A percentile compares a stretch with the other conserved stretches of the same genome.
These are phyloP conservation scores for Calonectria leucothoes DNA, from an alignment of 2,329 filamentous ascomycete species.

Conservation along the genomic window DNA sequence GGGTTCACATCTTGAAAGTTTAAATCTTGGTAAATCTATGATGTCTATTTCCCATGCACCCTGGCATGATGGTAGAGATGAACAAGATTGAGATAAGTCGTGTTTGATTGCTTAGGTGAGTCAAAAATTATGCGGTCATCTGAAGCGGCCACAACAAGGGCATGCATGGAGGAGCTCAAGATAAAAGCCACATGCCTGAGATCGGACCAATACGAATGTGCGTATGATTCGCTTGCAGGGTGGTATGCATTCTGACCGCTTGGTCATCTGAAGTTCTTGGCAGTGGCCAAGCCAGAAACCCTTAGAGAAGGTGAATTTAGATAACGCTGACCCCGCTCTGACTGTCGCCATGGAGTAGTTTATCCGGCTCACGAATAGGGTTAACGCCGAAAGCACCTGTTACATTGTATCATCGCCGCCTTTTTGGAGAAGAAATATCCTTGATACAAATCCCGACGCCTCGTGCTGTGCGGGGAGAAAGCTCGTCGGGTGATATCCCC, in stretches of 20 bases:
- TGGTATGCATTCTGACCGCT: background rate
- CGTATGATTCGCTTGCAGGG: background rate
- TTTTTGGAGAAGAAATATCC: background rate
- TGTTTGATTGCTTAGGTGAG: no score
- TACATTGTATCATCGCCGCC: background rate
- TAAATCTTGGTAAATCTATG: no score
- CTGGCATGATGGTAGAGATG: no score
- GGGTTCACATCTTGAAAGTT: no score
- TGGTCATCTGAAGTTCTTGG: background rate
- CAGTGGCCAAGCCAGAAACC: background rate
- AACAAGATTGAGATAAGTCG: no score
- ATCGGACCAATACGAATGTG: no score
- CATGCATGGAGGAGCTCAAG: no score
- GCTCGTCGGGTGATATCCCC: background rate
- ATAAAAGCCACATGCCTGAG: no score
- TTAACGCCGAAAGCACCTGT: background rate
- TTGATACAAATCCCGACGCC: fast-evolving
- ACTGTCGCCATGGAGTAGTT: background rate
- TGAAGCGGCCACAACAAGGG: no score
- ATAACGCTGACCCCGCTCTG: background rate
- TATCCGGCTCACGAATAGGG: background rate
- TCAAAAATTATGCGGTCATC: no score
- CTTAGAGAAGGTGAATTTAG: background rate
- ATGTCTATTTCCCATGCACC: no score
- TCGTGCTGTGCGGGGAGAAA: no score